Evolutionary conservation across 129 eudicot species (phyloP), one percentile per base, ranked within the genome.

Genomic region (Flaveria bidentis): DNA sequence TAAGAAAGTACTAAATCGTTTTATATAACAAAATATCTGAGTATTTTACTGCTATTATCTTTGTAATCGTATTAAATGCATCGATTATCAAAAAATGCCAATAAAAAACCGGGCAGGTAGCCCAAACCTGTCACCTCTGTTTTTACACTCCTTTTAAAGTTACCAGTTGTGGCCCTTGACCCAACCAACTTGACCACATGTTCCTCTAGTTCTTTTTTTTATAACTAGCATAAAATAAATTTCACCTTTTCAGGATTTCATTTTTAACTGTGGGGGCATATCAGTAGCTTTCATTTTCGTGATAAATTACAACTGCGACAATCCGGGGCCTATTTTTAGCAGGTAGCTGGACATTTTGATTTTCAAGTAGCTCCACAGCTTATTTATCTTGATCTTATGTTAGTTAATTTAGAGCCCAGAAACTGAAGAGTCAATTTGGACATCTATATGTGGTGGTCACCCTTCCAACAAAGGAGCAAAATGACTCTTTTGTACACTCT

Each of bases 231-330:
- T 71, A 11, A 22, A 73, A 16, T 23, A 5, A 30, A 30, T 58
- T 73, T 77, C 30, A 45, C 30, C 45, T 13, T 49, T 82, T 63
- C 84, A 95, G 99, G 99, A 91, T 84, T 86, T 91, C 72, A 95
- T 95, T 60, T 91, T 95, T 74, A 95, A 91, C 78, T 91, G 95
- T 71, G 99, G 99, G 16, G 99, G 97, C 26, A 49, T 87, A 36
- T 95, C 99, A 9, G 83, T 89, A 68, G 99, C 97, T 71, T 95
- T 91, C 84, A 78, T 91, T 20, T 91, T 91, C 69, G 85, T 84
- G 75, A 81, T 89, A 18, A 80, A 81, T 68, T 95, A 92, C 95
- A 87, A 88, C 82, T 76, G 74, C 64, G 30, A 55, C 73, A 80
- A 73, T 7, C 68, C 84, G 5, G 80, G 82, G 26, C 73, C 89